Conservation (phyloP, 176 grass and related monocot genomes). For the Zoysia japonica region DNA sequence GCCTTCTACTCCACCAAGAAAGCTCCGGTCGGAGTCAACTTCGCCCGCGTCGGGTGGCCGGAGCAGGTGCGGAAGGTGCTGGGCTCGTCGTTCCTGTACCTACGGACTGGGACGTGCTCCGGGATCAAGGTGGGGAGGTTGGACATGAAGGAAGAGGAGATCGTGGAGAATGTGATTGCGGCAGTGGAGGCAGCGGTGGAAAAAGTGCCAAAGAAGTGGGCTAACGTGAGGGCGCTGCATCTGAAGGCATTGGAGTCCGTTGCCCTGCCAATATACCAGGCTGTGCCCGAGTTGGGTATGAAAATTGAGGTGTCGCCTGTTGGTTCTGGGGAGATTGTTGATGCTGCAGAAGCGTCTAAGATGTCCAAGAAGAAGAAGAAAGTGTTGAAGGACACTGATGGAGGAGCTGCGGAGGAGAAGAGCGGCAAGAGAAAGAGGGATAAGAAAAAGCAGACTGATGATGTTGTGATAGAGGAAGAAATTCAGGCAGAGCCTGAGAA, state of each 20-base stretch:
- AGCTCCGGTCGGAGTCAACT: slow-evolving; percentile 55
- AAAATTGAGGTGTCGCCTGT: slow-evolving; percentile 60
- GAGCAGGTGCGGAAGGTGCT: slow-evolving; percentile 67
- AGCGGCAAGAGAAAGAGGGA: slow-evolving; percentile 47
- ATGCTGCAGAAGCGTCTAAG: neutral
- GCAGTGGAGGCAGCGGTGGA: slow-evolving; percentile 51
- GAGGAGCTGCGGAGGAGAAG: neutral
- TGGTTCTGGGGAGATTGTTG: slow-evolving; percentile 24
- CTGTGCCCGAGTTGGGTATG: slow-evolving; percentile 61
- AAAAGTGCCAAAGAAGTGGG: slow-evolving; percentile 82
- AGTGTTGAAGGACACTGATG: too few species aligned
- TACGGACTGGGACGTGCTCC: slow-evolving; percentile 59
- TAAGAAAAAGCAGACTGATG: slow-evolving; percentile 32
- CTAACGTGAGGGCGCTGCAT: slow-evolving; percentile 67
- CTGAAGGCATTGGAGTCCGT: slow-evolving; percentile 65
- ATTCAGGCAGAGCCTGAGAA: slow-evolving; percentile 17
- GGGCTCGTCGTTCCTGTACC: slow-evolving; percentile 62
- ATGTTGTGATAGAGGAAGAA: slow-evolving; percentile 36
- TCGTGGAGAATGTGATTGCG: slow-evolving; percentile 65
- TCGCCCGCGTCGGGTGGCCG: slow-evolving; percentile 68
- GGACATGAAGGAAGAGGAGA: slow-evolving; percentile 66
- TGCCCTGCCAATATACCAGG: slow-evolving; percentile 75
- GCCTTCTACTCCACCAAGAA: slow-evolving; percentile 82
- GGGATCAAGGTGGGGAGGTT: slow-evolving; percentile 75
- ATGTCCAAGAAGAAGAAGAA: neutral